phyloP scores from a whole-genome alignment of 495 filamentous ascomycete genomes.

The Aspergillus carlsbadensis region DNA sequence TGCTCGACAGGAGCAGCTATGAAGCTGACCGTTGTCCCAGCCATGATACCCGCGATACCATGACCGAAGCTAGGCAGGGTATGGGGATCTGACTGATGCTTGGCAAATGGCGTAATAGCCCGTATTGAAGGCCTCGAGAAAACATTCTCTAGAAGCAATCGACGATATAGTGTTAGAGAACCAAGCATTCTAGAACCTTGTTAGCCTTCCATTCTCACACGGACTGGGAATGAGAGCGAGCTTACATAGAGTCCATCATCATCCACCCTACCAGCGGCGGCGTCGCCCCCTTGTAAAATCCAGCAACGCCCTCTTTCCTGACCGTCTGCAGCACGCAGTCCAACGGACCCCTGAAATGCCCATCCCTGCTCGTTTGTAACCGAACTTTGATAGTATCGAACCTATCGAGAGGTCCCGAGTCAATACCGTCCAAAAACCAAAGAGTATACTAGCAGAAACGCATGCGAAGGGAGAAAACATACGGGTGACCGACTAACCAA shows the following conservation, averaged over 20 bases:
- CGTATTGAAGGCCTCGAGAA: constrained; percentile 60
- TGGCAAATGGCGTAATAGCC: constrained; percentile 32
- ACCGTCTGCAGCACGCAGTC: constrained; percentile 81
- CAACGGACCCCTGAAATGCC: constrained; percentile 81
- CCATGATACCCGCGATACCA: constrained; percentile 80
- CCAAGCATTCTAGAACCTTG: constrained; percentile 70
- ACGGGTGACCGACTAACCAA: constrained; percentile 66
- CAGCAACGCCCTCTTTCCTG: constrained; percentile 73
- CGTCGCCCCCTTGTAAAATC: constrained; percentile 85
- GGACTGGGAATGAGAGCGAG: neutral
- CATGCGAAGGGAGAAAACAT: constrained; percentile 23
- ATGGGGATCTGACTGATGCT: constrained; percentile 28
- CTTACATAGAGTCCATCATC: constrained; percentile 88
- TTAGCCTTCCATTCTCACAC: neutral
- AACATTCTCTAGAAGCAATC: constrained; percentile 72
- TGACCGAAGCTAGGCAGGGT: constrained; percentile 78
- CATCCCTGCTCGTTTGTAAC: constrained; percentile 77
- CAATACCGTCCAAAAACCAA: constrained; percentile 2
- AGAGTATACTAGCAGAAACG: neutral
- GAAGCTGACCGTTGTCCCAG: constrained; percentile 86
- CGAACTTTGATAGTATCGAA: constrained; percentile 98
- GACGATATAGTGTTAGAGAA: constrained; percentile 83
- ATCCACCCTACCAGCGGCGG: constrained; percentile 95
- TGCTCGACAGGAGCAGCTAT: constrained; percentile 95
- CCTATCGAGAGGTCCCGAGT: constrained; percentile 25